These are phyloP conservation scores for Panus rudis DNA, from an alignment of 768 basidiomycete species.

Conservation along the genomic window DNA sequence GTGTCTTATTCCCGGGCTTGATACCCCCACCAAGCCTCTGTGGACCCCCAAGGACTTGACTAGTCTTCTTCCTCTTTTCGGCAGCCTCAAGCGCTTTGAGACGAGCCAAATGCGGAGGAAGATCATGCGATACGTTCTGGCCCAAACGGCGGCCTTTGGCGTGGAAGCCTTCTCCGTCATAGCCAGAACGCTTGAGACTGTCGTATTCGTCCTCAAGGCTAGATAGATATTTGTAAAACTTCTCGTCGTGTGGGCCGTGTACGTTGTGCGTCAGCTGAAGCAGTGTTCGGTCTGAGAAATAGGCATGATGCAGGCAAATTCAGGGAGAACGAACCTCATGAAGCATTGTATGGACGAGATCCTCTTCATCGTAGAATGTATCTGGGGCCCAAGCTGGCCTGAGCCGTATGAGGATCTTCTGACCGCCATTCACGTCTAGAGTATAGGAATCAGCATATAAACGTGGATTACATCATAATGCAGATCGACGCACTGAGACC, in stretches of 20 bases:
- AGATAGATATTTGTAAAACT: slow-evolving; percentile 67
- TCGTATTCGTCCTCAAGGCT: slow-evolving; percentile 83
- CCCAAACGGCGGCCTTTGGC: slow-evolving; percentile 68
- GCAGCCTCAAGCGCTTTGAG: slow-evolving; percentile 72
- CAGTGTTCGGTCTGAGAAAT: background rate
- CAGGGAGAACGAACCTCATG: slow-evolving; percentile 57
- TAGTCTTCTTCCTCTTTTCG: slow-evolving; percentile 54
- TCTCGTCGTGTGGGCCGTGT: slow-evolving; percentile 85
- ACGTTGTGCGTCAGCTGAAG: slow-evolving; percentile 79
- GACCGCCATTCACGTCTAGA: slow-evolving; percentile 69
- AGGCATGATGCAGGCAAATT: background rate
- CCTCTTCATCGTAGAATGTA: slow-evolving; percentile 69
- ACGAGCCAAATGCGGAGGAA: slow-evolving; percentile 59
- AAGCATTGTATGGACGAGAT: slow-evolving; percentile 78
- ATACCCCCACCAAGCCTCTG: slow-evolving; percentile 55
- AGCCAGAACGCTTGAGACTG: slow-evolving; percentile 69
- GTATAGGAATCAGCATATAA: slow-evolving; percentile 9
- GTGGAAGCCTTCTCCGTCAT: slow-evolving; percentile 88
- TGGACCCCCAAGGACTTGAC: slow-evolving; percentile 40
- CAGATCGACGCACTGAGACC: slow-evolving; percentile 31
- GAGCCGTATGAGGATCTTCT: slow-evolving; percentile 78
- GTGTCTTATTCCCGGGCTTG: slow-evolving; percentile 28
- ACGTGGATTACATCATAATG: background rate
- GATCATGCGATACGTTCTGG: slow-evolving; percentile 55
- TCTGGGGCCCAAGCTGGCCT: slow-evolving; percentile 62